Conservation (phyloP, 225 moss, liverwort and hornwort species). For the Climacium dendroides region DNA sequence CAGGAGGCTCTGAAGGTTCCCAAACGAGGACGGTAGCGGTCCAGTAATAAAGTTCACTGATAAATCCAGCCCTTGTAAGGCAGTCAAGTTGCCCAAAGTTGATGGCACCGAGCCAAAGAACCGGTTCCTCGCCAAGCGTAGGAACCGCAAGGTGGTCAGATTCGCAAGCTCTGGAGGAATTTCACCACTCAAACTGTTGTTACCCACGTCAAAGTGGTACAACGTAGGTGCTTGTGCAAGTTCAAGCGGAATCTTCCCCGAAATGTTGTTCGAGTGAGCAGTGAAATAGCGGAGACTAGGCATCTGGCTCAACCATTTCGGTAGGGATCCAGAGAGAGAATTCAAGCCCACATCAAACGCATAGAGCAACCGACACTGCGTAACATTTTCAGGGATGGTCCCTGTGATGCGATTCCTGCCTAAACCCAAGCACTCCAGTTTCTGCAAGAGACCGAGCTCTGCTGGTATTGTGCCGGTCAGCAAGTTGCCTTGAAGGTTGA, state of each 20-base stretch:
- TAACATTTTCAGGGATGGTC: slow-evolving; percentile 24
- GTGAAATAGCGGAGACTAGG: slow-evolving; percentile 16
- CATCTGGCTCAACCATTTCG: slow-evolving; percentile 13
- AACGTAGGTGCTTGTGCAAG: not conserved
- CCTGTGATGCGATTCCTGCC: slow-evolving; percentile 15
- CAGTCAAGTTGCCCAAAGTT: slow-evolving; percentile 14
- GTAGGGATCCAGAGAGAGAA: slow-evolving; percentile 14
- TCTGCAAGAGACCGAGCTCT: slow-evolving; percentile 21
- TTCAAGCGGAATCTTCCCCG: slow-evolving; percentile 25
- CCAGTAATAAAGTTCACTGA: slow-evolving; percentile 29
- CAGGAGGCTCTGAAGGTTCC: slow-evolving; percentile 5
- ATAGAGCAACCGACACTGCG: slow-evolving; percentile 3
- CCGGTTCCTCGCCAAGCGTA: slow-evolving; percentile 4
- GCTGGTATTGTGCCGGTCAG: slow-evolving; percentile 24
- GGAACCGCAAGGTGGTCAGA: slow-evolving; percentile 7
- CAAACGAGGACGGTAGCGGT: slow-evolving; percentile 22
- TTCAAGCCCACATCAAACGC: slow-evolving; percentile 38
- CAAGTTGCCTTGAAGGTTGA: slow-evolving; percentile 19
- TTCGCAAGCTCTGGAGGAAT: slow-evolving; percentile 15
- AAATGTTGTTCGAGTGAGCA: slow-evolving; percentile 23
- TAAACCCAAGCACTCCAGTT: slow-evolving; percentile 34
- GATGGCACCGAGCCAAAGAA: slow-evolving; percentile 3
- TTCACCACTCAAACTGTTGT: slow-evolving; percentile 4
- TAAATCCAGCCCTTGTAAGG: slow-evolving; percentile 34
- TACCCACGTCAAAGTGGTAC: slow-evolving; percentile 12